Conservation (phyloP, 108 stramenopile species). For the Pseudonitzschia multistriata region DNA sequence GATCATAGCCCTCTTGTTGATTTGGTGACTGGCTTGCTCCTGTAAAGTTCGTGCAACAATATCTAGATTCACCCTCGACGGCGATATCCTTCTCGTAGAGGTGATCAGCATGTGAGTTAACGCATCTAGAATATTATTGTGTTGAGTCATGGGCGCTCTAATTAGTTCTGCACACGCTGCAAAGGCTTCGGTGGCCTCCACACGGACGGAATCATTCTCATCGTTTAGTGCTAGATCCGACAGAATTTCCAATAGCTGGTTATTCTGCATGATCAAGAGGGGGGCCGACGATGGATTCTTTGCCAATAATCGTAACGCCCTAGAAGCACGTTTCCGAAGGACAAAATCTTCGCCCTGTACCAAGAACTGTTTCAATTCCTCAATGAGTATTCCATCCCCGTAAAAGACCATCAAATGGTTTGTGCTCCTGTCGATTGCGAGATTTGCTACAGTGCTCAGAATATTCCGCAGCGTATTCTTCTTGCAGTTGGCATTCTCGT, state of each 20-base stretch:
- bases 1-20: conserved; percentile 32
- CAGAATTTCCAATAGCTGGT: conserved; percentile 31
- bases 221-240: conserved; percentile 39
- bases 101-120: conserved; percentile 22
- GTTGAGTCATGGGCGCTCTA: conserved; percentile 33
- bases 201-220: conserved; percentile 32
- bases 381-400: conserved; percentile 46
- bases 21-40: conserved; percentile 37
- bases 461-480: conserved; percentile 30
- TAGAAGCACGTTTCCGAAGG: conserved; percentile 41
- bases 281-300: conserved; percentile 20
- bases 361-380: conserved; percentile 29
- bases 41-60: not conserved
- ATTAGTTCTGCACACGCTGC: conserved; percentile 28
- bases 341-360: conserved; percentile 19
- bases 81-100: too few relatives aligned
- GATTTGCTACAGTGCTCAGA: conserved; percentile 33
- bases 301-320: conserved; percentile 33
- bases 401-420: conserved; percentile 40
- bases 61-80: too few relatives aligned
- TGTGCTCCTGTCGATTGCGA: conserved; percentile 41
- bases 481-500: not conserved
- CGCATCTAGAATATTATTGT: conserved; percentile 35
- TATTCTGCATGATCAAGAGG: not conserved
- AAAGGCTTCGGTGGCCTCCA: conserved; percentile 52